These are phyloP conservation scores for Sanghuangporus baumii DNA, from an alignment of 1,284 basidiomycete species.

Conservation along the genomic window DNA sequence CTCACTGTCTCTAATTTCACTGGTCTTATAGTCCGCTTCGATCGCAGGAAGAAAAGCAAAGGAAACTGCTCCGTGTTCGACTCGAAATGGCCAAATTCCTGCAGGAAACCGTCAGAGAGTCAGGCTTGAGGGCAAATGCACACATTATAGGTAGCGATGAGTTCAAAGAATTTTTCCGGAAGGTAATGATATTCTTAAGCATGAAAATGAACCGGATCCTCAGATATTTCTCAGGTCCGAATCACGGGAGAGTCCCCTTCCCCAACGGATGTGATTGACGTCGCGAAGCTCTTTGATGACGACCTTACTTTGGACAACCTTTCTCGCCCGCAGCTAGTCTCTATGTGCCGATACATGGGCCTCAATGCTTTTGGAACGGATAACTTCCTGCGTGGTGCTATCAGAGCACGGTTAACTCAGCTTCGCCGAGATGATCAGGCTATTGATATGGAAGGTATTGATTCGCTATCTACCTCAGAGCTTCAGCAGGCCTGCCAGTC, in stretches of 20 bases:
- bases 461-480: slow-evolving; percentile 86
- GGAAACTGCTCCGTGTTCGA: slow-evolving; percentile 90
- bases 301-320: slow-evolving; percentile 98
- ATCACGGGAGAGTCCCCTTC: slow-evolving; percentile 94
- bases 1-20: neutral
- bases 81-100: slow-evolving; percentile 99
- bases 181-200: slow-evolving; percentile 40
- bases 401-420: slow-evolving; percentile 80
- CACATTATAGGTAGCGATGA: slow-evolving; percentile 91
- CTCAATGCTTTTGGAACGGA: slow-evolving; percentile 98
- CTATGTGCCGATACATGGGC: slow-evolving; percentile 97
- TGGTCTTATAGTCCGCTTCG: neutral
- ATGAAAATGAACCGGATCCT: neutral
- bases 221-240: slow-evolving; percentile 54
- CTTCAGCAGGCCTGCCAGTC: slow-evolving; percentile 92
- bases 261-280: slow-evolving; percentile 83
- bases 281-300: slow-evolving; percentile 95
- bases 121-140: slow-evolving; percentile 86
- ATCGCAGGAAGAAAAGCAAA: slow-evolving; percentile 88
- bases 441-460: slow-evolving; percentile 86
- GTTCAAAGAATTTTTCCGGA: slow-evolving; percentile 99
- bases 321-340: slow-evolving; percentile 93
- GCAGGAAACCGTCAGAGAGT: slow-evolving; percentile 94
- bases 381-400: slow-evolving; percentile 94
- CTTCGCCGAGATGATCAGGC: slow-evolving; percentile 91